Evolutionary conservation across 495 filamentous ascomycete species (phyloP).

Genomic region (Clavariopsis aquatica): DNA sequence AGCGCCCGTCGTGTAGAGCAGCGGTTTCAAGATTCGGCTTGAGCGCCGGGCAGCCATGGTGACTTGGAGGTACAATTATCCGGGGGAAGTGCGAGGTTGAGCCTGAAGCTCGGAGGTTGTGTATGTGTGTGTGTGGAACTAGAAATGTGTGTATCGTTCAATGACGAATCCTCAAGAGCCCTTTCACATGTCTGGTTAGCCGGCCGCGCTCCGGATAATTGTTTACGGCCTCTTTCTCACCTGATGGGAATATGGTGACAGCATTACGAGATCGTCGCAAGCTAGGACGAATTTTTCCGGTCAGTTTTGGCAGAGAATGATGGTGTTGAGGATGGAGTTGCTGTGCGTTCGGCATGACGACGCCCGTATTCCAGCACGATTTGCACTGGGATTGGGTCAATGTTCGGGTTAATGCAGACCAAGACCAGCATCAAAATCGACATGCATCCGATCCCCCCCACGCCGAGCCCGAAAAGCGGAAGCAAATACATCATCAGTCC

Average conservation of each 20-base stretch:
- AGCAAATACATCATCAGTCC: neutral
- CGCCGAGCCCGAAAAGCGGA: neutral
- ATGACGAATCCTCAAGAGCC: conserved; percentile 1
- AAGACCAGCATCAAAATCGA: neutral
- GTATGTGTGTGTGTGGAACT: neutral
- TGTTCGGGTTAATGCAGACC: neutral
- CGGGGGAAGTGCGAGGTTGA: neutral
- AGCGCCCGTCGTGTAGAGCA: conserved; percentile 64
- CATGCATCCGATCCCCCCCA: neutral
- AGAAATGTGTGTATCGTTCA: neutral
- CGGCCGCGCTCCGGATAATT: conserved; percentile 15
- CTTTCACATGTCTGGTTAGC: conserved; percentile 14
- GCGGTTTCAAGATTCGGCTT: conserved; percentile 57
- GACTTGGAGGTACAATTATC: neutral
- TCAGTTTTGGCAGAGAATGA: neutral
- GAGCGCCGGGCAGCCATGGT: conserved; percentile 61
- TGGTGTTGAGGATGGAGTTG: neutral
- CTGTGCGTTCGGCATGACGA: neutral
- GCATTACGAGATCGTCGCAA: conserved; percentile 1
- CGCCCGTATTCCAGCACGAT: neutral
- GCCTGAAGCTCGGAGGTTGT: neutral
- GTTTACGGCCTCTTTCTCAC: neutral
- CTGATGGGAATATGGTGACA: neutral
- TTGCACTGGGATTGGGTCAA: neutral
- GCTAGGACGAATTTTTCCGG: conserved; percentile 14